These are phyloP conservation scores for Tetracentron sinense DNA, from an alignment of 164 flowering plant species.

Conservation along the genomic window DNA sequence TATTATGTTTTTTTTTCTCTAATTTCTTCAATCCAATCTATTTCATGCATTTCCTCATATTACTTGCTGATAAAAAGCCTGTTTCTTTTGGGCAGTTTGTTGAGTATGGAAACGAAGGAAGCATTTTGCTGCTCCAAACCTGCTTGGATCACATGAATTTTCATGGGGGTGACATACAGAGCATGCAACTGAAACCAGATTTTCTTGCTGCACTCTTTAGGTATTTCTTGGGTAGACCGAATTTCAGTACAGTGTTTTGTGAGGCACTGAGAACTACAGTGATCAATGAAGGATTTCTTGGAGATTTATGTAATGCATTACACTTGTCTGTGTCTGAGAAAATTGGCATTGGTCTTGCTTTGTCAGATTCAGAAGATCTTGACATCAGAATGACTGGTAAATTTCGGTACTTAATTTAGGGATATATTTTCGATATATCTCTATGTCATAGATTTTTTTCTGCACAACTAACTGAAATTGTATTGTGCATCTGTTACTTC, in stretches of 20 bases:
- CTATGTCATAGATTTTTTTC: not conserved
- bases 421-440: not conserved
- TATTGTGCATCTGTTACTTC: not conserved
- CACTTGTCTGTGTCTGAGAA: constrained; percentile 61
- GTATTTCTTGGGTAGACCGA: constrained; percentile 54
- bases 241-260: constrained; percentile 60
- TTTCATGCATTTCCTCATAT: constrained; percentile 2
- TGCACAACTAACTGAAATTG: not conserved
- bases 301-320: constrained; percentile 49
- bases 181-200: constrained; percentile 37
- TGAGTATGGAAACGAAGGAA: constrained; percentile 65
- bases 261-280: constrained; percentile 41
- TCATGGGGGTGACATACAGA: constrained; percentile 34
- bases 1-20: not conserved
- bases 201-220: constrained; percentile 43
- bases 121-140: constrained; percentile 60
- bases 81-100: constrained; percentile 42
- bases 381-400: constrained; percentile 59
- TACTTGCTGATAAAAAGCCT: not conserved
- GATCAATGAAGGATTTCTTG: constrained; percentile 50
- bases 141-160: constrained; percentile 52
- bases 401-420: constrained; percentile 11
- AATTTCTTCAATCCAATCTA: not conserved
- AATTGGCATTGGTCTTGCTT: constrained; percentile 77
- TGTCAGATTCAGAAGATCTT: constrained; percentile 64